phyloP scores from a whole-genome alignment of 2,329 filamentous ascomycete species.

The Aspergillus neoniger region DNA sequence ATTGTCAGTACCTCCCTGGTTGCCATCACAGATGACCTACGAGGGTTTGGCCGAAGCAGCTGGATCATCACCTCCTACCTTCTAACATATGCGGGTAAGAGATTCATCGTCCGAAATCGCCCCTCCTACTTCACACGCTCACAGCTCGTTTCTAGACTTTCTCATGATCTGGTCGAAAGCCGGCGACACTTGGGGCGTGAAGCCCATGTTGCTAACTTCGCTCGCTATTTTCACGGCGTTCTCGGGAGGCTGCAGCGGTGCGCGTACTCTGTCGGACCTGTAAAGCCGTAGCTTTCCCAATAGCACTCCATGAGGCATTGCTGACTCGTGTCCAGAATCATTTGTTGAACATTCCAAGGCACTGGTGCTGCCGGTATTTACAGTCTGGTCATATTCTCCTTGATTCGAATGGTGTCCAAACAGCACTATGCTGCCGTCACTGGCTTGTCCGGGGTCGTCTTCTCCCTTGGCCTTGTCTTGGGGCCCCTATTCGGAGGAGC shows the following conservation, averaged over 20 bases:
- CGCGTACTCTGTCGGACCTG: no score
- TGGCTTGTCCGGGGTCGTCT: neutral
- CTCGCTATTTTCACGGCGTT: constrained; percentile 4
- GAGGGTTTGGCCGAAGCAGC: constrained; percentile 3
- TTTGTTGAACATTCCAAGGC: neutral
- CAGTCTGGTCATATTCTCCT: neutral
- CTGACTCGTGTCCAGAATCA: neutral
- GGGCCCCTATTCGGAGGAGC: constrained; percentile 3
- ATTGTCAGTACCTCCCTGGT: constrained; percentile 9
- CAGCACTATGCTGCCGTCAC: neutral
- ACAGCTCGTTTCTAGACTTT: neutral
- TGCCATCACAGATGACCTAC: constrained; percentile 4
- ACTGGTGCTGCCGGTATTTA: neutral
- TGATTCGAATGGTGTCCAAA: neutral
- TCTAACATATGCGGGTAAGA: no score
- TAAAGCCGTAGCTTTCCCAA: no score
- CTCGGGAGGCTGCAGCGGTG: neutral
- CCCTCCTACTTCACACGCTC: no score
- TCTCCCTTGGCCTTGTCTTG: neutral
- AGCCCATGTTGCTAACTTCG: neutral
- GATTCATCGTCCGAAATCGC: no score
- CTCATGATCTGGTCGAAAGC: constrained; percentile 9
- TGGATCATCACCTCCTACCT: constrained; percentile 7
- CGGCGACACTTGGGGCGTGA: neutral
- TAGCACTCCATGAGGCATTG: no score